Evolutionary conservation across 805 yeast genomes (phyloP), one percentile per base, ranked within the genome.

Genomic region (Starmerella bombicola): DNA sequence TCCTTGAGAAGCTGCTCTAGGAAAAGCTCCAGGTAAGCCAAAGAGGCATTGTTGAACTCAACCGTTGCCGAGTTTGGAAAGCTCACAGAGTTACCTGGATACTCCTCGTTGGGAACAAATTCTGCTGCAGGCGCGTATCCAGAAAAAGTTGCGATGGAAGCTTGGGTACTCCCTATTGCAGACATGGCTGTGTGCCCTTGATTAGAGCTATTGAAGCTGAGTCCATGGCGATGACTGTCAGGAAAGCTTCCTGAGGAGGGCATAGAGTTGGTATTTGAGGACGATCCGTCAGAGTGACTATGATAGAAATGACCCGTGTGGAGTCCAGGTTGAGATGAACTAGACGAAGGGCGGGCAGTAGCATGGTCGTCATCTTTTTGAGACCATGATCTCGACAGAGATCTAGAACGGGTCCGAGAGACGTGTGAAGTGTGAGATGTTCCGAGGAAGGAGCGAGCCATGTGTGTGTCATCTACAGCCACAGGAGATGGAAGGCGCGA

Each of bases 1-100:
- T 60, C 60, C 9, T 38, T 35, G 13, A 61, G 50, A 22, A 61
- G 51, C 46, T 59, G 61, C 21, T 48, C 49, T 25, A 60, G 41
- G 26, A 57, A 60, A 13, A 46, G 33, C 22, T 51, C 35, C 2
- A 58, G 49, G 44, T 61, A 62, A 28, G 47, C 30, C 17, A 55
- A 46, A 20, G 59, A 48, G 12, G 63, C 63, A 17, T 54, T 50
- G 45, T 56, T 58, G 21, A 60, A 46, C 21, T 58, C 62, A 2
- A 46, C 45, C 1, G 52, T 35, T n/a, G 52, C 45, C 4, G 47
- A 40, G 23, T 43, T 40, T 5, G 52, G 41, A 32, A 49, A 49
- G 13, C 33, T 23, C 13, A 51, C 53, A 6, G 36, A 22, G 23
- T 43, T 40, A 13, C 12, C 24, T 23, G 44, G 49, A 29, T 35